Conservation (phyloP, 768 basidiomycete species). For the Chlorophyllum brunneum region DNA sequence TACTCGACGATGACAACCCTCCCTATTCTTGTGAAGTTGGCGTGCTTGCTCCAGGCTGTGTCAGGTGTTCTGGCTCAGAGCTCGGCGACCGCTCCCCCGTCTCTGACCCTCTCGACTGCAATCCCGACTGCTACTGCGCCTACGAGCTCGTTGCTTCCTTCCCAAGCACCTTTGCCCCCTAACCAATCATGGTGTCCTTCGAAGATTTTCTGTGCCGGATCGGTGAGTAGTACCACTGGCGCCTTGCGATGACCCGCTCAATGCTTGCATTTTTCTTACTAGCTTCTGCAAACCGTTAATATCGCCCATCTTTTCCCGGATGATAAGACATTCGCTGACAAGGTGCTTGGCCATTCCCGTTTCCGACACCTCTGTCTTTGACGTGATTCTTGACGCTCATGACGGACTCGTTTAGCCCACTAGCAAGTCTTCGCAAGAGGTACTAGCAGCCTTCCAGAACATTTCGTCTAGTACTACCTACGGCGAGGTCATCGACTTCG, state of each 20-base stretch:
- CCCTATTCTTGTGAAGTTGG: not conserved
- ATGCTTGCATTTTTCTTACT: conserved; percentile 15
- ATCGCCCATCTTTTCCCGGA: conserved; percentile 72
- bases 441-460: conserved; percentile 66
- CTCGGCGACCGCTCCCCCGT: conserved; percentile 14
- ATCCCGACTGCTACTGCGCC: conserved; percentile 61
- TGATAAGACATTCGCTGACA: conserved; percentile 87
- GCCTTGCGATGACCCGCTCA: conserved; percentile 3
- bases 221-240: conserved; percentile 39
- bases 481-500: conserved; percentile 61
- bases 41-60: conserved; percentile 4
- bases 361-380: not conserved
- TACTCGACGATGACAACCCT: not conserved
- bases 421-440: conserved; percentile 54
- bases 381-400: not conserved
- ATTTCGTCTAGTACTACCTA: conserved; percentile 48
- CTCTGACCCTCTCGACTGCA: conserved; percentile 53
- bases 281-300: conserved; percentile 86
- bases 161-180: conserved; percentile 62
- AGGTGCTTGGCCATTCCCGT: conserved; percentile 25
- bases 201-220: conserved; percentile 78
- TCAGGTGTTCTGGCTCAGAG: conserved; percentile 1
- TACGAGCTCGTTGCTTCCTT: conserved; percentile 50
- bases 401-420: conserved; percentile 55
- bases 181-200: conserved; percentile 72